A percentile compares a stretch with the other conserved stretches of the same genome.
Conservation (phyloP, 768 basidiomycete species). For the Gyrodon lividus region DNA sequence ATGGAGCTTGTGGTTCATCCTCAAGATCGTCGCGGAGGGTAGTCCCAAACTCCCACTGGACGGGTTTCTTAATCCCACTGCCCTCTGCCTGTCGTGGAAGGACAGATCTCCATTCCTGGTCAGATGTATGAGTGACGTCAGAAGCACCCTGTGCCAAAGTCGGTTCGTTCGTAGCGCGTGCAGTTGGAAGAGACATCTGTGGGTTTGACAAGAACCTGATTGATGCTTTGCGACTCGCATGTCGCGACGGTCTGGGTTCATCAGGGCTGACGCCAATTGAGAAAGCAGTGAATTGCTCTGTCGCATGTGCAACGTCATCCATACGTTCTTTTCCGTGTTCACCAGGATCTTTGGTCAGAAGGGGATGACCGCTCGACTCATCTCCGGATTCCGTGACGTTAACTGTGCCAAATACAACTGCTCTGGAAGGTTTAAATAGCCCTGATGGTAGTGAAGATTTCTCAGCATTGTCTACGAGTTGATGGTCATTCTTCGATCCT, state of each 20-base stretch:
- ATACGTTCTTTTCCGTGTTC: conserved; percentile 6
- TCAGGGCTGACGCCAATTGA: conserved; percentile 46
- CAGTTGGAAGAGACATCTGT: background rate
- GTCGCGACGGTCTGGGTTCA: conserved; percentile 30
- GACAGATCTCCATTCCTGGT: background rate
- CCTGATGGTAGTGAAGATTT: background rate
- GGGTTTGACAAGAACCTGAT: conserved; percentile 16
- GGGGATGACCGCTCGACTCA: background rate
- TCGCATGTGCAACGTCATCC: conserved; percentile 15
- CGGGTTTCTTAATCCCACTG: conserved; percentile 15
- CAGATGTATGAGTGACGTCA: background rate
- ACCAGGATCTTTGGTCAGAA: background rate
- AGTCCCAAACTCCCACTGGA: conserved; percentile 62
- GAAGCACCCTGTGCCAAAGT: background rate
- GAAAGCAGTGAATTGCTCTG: conserved; percentile 37
- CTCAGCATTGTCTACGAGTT: background rate
- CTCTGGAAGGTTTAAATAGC: conserved; percentile 15
- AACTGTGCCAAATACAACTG: conserved; percentile 56
- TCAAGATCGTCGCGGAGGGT: conserved; percentile 23
- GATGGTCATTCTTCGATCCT: conserved; percentile 3
- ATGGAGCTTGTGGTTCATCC: background rate
- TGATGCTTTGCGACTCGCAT: conserved; percentile 27
- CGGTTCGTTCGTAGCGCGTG: background rate
- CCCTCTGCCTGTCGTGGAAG: conserved; percentile 2
- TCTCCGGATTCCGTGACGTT: conserved; percentile 25